Percentiles rank a stretch among this genome's conserved stretches.
Evolutionary conservation across 495 filamentous ascomycete species (phyloP).

Genomic region (Daldinia childiae): DNA sequence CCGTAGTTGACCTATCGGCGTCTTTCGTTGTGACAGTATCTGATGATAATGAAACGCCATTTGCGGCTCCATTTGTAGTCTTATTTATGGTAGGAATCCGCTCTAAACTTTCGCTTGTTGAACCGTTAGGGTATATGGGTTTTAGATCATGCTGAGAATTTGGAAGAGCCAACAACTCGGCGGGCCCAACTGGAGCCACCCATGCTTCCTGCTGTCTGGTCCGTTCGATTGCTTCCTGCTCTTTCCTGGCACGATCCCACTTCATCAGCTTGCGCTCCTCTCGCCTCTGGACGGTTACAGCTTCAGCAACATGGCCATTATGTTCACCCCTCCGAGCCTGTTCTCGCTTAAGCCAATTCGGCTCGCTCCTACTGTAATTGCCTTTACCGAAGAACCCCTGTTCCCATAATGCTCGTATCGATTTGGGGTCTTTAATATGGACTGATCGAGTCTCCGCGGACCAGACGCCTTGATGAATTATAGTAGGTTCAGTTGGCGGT

Average conservation of each 20-base stretch:
- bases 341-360: constrained; percentile 88
- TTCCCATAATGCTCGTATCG: constrained; percentile 88
- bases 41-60: not conserved
- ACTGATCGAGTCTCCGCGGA: constrained; percentile 81
- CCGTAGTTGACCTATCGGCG: not conserved
- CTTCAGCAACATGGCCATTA: constrained; percentile 69
- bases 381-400: constrained; percentile 97
- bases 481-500: constrained; percentile 70
- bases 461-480: constrained; percentile 76
- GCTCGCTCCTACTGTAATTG: constrained; percentile 89
- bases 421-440: constrained; percentile 79
- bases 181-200: constrained; percentile 49
- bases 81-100: not conserved
- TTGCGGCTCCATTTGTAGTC: not conserved
- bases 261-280: constrained; percentile 86
- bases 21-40: not conserved
- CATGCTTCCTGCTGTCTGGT: constrained; percentile 47
- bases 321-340: constrained; percentile 73
- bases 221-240: constrained; percentile 80
- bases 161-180: constrained; percentile 51
- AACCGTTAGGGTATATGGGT: not conserved
- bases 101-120: not conserved
- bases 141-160: constrained; percentile 45
- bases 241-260: constrained; percentile 84
- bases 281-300: constrained; percentile 77